Conservation (phyloP, 1,284 basidiomycete genomes). For the Pyrrhoderma lamaoense region DNA sequence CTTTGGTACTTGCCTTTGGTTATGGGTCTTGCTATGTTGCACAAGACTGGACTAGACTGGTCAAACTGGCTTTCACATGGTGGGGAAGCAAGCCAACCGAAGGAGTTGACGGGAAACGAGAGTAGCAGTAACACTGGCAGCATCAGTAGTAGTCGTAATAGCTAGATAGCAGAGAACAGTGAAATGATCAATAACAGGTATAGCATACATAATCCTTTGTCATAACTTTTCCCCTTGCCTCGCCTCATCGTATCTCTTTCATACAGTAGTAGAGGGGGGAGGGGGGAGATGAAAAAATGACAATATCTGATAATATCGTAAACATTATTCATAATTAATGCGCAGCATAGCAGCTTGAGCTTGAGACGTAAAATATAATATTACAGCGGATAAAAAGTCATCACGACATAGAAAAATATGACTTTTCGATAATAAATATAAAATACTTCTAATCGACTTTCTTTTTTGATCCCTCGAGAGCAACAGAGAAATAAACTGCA, state of each 20-base stretch:
- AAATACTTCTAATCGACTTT: too few relatives aligned
- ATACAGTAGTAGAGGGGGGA: background rate
- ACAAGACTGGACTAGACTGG: slow-evolving; percentile 82
- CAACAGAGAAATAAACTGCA: slow-evolving; percentile 4
- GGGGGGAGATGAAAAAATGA: background rate
- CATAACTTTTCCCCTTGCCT: background rate
- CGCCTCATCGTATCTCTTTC: too few relatives aligned
- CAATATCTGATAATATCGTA: too few relatives aligned
- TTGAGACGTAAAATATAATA: too few relatives aligned
- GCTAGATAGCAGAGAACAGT: background rate
- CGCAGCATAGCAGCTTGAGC: too few relatives aligned
- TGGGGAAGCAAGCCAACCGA: too few relatives aligned
- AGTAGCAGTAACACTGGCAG: too few relatives aligned
- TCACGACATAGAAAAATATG: too few relatives aligned
- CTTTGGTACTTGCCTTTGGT: slow-evolving; percentile 91
- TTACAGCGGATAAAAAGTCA: too few relatives aligned
- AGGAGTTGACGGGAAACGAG: too few relatives aligned
- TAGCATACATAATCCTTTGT: background rate
- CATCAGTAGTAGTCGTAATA: too few relatives aligned
- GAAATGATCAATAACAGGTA: background rate
- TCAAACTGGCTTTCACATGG: slow-evolving; percentile 45
- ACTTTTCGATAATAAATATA: background rate
- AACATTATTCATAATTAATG: too few relatives aligned
- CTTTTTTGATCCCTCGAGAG: background rate
- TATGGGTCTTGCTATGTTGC: slow-evolving; percentile 89